Percentiles rank a stretch among this genome's conserved stretches.
These are phyloP conservation scores for Scedosporium minutisporum DNA, from an alignment of 2,329 filamentous ascomycete species.

Conservation along the genomic window DNA sequence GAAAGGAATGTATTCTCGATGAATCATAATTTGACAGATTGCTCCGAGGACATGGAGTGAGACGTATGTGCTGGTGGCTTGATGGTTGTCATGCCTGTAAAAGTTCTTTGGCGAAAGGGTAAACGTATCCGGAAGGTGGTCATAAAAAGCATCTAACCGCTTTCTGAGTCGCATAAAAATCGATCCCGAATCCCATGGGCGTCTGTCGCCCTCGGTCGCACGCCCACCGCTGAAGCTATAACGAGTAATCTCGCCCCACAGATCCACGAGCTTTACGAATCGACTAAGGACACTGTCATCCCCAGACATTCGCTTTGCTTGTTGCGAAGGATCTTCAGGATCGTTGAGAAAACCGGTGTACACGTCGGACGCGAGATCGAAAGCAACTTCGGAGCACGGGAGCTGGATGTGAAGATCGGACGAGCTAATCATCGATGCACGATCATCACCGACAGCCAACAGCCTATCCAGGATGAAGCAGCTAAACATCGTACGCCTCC, in stretches of 20 bases:
- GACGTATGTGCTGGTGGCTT: constrained; percentile 54
- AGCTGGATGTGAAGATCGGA: constrained; percentile 55
- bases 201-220: constrained; percentile 31
- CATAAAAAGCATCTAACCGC: constrained; percentile 30
- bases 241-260: constrained; percentile 48
- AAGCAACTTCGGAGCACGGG: constrained; percentile 57
- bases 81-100: constrained; percentile 54
- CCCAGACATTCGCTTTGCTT: constrained; percentile 15
- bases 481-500: constrained; percentile 63
- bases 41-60: constrained; percentile 57
- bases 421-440: constrained; percentile 48
- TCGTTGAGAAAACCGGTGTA: constrained; percentile 37
- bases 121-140: constrained; percentile 43
- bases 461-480: constrained; percentile 65
- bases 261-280: constrained; percentile 48
- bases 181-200: constrained; percentile 51
- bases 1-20: constrained; percentile 18
- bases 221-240: constrained; percentile 45
- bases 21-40: constrained; percentile 51
- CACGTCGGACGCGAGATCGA: constrained; percentile 51
- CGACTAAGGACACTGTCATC: constrained; percentile 41
- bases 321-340: constrained; percentile 7
- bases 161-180: constrained; percentile 43
- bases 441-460: constrained; percentile 53
- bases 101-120: constrained; percentile 52